Evolutionary conservation across 2,329 filamentous ascomycete genomes (phyloP), one percentile per base, ranked within the genome.

Genomic region (Plectosphaerella sp.): DNA sequence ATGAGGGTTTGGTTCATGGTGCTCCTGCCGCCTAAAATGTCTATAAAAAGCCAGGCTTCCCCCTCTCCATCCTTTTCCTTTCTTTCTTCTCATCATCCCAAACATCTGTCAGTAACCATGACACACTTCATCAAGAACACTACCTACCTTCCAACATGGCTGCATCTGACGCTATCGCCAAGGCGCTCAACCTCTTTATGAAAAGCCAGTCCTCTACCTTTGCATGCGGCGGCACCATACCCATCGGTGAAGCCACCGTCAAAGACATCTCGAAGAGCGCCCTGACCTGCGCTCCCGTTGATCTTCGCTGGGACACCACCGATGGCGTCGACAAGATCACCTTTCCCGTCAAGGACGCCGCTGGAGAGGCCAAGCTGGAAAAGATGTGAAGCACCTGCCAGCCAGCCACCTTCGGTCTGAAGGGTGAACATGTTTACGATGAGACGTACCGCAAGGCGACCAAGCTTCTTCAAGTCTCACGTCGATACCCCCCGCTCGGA

Each of bases 401-500:
- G 41, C 75, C 76, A 0, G 80, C 79, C 0, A 75, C 71, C 1
- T 82, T 82, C 57, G 79, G 79, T 0, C 56, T 58, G 6, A 67
- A 67, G 0, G 66, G 68, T 2, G 35, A 77, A n/a, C 70, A 80
- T 52, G 68, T 83, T 0, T 61, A 74, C 2, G 79, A 84, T 52
- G 73, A 78, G 51, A 61, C 62, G 0, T 82, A 83, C 52, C 72
- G 81, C 16, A 78, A 76, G 52, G 81, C 80, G 1, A 61, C 64
- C 1, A 77, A 80, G 59, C 0, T 66, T 70, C 15, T 82, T 82
- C 60, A 72, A 72, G 20, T 60, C 72, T 0, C 77, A 82, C 50
- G 72, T 83, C 9, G 78, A 84, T 54, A 82, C 77, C 0, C 78
- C 80, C 0, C 72, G 76, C 0, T 74, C 71, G 0, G 54, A 62